phyloP scores from a whole-genome alignment of 2,329 filamentous ascomycete genomes.

The Tolypocladium sp. region DNA sequence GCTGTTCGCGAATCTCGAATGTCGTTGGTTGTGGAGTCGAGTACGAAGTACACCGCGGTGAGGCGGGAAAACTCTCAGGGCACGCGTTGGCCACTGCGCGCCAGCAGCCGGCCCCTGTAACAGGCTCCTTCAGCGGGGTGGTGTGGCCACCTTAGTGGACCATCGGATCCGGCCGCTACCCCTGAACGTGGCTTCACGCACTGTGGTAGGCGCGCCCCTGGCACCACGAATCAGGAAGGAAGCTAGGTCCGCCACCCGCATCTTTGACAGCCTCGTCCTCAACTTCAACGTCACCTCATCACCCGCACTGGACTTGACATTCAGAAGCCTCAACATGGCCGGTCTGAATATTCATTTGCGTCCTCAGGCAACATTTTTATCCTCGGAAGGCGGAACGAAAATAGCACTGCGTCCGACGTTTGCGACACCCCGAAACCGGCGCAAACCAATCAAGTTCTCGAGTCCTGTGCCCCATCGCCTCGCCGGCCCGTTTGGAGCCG shows the following conservation, averaged over 20 bases:
- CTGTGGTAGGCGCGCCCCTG: neutral
- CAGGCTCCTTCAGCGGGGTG: neutral
- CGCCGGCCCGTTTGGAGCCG: conserved; percentile 10
- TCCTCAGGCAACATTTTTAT: neutral
- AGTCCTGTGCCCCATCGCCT: neutral
- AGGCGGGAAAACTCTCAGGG: neutral
- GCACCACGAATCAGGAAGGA: neutral
- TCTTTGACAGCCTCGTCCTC: neutral
- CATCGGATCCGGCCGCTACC: neutral
- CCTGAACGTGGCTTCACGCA: neutral
- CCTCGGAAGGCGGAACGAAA: neutral
- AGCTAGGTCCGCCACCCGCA: neutral
- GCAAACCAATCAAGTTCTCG: neutral
- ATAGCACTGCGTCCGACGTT: neutral
- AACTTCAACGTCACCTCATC: neutral
- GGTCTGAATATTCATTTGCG: too few species aligned
- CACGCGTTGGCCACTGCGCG: neutral
- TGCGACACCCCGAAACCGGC: neutral
- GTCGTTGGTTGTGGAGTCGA: neutral
- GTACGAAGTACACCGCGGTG: neutral
- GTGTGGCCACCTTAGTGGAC: neutral
- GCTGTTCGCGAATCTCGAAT: neutral
- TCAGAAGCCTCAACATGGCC: neutral
- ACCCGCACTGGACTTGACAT: neutral
- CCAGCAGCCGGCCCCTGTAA: neutral